Evolutionary conservation across 129 eudicot genomes (phyloP).

Genomic region (Saussurea involucrata): DNA sequence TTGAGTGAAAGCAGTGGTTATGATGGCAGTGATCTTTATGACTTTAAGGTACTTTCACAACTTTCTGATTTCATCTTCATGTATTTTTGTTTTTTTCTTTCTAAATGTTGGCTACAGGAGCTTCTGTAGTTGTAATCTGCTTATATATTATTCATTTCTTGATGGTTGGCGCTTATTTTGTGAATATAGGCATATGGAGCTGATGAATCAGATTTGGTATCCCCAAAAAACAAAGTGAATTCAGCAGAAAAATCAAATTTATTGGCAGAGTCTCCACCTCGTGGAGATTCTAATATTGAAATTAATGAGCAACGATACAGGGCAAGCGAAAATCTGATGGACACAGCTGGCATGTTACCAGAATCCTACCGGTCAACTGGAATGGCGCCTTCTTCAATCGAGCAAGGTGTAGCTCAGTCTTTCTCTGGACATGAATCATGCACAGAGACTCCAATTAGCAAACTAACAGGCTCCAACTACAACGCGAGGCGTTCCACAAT

Average conservation of each 20-base stretch:
- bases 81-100: background rate
- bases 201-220: constrained; percentile 70
- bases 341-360: constrained; percentile 21
- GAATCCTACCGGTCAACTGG: constrained; percentile 64
- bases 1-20: constrained; percentile 94
- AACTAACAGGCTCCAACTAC: constrained; percentile 41
- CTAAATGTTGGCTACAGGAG: background rate
- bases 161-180: constrained; percentile 16
- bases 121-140: background rate
- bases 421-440: constrained; percentile 51
- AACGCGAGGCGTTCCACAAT: constrained; percentile 62
- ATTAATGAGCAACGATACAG: constrained; percentile 38
- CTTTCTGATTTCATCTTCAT: no score
- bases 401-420: constrained; percentile 56
- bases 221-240: constrained; percentile 36
- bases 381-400: constrained; percentile 53
- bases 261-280: constrained; percentile 34
- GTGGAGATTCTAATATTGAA: constrained; percentile 33
- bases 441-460: constrained; percentile 45
- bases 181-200: constrained; percentile 58
- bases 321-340: constrained; percentile 30
- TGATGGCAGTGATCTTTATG: constrained; percentile 89
- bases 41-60: constrained; percentile 67
- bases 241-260: constrained; percentile 40
- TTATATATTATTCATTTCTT: background rate